phyloP scores from a whole-genome alignment of 139 green algal species.

The Auxenochlorella protothecoides region DNA sequence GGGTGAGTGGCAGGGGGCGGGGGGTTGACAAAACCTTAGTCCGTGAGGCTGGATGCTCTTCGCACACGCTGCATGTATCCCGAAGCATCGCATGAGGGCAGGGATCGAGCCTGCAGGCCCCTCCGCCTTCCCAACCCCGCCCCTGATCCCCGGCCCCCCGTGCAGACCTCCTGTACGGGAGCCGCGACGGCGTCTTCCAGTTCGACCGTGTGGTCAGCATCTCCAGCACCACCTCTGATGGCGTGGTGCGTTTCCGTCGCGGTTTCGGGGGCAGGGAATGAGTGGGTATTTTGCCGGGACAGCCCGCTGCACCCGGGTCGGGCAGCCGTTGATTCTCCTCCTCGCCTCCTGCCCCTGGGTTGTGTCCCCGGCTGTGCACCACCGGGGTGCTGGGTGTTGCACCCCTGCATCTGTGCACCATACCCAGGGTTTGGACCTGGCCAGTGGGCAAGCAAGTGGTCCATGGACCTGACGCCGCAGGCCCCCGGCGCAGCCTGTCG shows the following conservation, averaged over 20 bases:
- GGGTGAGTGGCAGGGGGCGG: slow-evolving; percentile 8
- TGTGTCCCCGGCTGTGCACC: background rate
- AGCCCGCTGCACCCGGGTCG: too few species aligned
- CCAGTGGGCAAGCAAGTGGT: too few species aligned
- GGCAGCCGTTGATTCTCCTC: too few species aligned
- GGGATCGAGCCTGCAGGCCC: background rate
- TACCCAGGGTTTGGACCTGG: background rate
- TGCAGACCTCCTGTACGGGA: slow-evolving; percentile 43
- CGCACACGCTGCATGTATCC: background rate
- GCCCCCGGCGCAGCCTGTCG: too few species aligned
- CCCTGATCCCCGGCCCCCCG: background rate
- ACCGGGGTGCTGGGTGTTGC: background rate
- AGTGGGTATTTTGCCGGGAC: too few species aligned
- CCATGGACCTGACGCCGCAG: too few species aligned
- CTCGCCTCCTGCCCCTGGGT: background rate
- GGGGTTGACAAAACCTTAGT: background rate
- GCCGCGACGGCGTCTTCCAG: slow-evolving; percentile 29
- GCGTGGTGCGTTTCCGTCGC: slow-evolving; percentile 28
- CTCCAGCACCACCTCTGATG: slow-evolving; percentile 35
- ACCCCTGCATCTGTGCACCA: background rate
- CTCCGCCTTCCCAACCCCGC: background rate
- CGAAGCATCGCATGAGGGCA: background rate
- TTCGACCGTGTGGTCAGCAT: slow-evolving; percentile 34
- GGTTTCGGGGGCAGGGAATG: too few species aligned
- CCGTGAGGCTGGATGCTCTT: background rate